Evolutionary conservation across 2,329 filamentous ascomycete species (phyloP).

Genomic region (Trichophyton rubrum): DNA sequence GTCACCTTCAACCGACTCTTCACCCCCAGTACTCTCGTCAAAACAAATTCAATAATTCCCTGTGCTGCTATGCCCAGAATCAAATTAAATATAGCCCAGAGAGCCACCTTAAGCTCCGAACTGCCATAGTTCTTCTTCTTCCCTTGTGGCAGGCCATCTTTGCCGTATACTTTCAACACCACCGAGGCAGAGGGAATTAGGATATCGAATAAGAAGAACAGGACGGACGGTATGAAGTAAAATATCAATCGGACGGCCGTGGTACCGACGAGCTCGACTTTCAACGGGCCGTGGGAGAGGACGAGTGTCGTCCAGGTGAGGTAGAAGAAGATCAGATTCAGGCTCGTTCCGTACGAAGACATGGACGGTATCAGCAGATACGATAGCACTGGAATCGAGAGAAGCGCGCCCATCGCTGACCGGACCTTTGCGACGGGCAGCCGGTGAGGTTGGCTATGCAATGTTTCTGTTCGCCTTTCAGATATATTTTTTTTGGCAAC

Average conservation of each 20-base stretch:
- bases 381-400: constrained; percentile 61
- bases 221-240: constrained; percentile 58
- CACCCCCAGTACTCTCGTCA: constrained; percentile 41
- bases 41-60: constrained; percentile 41
- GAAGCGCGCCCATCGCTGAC: constrained; percentile 47
- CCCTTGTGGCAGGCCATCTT: constrained; percentile 36
- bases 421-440: neutral
- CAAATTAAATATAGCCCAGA: constrained; percentile 45
- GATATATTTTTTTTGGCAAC: neutral
- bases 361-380: constrained; percentile 51
- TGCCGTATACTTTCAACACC: constrained; percentile 55
- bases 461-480: neutral
- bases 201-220: constrained; percentile 62
- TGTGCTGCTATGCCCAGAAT: constrained; percentile 43
- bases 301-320: constrained; percentile 80
- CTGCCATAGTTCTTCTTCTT: constrained; percentile 29
- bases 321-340: constrained; percentile 82
- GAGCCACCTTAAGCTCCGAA: constrained; percentile 38
- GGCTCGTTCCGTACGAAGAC: constrained; percentile 60
- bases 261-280: constrained; percentile 62
- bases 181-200: constrained; percentile 56
- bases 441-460: neutral
- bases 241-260: constrained; percentile 55
- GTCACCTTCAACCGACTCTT: constrained; percentile 47
- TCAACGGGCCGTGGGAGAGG: constrained; percentile 59